These are phyloP conservation scores for Nitzschia putrida DNA, from an alignment of 108 stramenopile species.

Conservation along the genomic window DNA sequence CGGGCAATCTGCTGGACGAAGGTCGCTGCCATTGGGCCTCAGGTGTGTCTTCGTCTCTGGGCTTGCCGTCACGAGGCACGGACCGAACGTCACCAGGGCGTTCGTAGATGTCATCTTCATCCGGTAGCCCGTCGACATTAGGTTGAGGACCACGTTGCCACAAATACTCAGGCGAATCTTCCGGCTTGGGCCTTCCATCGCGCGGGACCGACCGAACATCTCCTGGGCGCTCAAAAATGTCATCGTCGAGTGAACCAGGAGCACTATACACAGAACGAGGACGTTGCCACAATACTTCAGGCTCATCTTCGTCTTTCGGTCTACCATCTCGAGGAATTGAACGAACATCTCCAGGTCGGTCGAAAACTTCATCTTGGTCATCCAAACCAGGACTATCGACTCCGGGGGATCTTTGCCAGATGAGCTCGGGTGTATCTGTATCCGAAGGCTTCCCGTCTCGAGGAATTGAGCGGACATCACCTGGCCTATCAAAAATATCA, in stretches of 20 bases:
- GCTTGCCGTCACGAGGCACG: slow-evolving; percentile 18
- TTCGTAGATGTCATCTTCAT: slow-evolving; percentile 23
- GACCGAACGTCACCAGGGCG: slow-evolving; percentile 9
- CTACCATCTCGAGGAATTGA: slow-evolving; percentile 31
- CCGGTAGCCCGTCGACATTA: slow-evolving; percentile 16
- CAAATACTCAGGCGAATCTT: slow-evolving; percentile 24
- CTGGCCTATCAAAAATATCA: slow-evolving; percentile 23
- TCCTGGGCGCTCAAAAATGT: slow-evolving; percentile 29
- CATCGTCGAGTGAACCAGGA: slow-evolving; percentile 14
- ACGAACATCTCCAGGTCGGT: slow-evolving; percentile 22
- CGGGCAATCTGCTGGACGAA: background rate
- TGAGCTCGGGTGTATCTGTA: slow-evolving; percentile 8
- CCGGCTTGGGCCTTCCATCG: slow-evolving; percentile 24
- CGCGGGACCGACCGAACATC: slow-evolving; percentile 31
- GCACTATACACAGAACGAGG: background rate
- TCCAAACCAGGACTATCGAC: background rate
- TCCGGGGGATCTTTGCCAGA: background rate
- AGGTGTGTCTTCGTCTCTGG: background rate
- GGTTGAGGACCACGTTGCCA: slow-evolving; percentile 13
- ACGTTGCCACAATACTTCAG: slow-evolving; percentile 12
- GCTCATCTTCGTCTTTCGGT: slow-evolving; percentile 8
- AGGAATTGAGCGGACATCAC: slow-evolving; percentile 27
- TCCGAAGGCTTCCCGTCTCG: slow-evolving; percentile 22
- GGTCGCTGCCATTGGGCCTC: slow-evolving; percentile 12
- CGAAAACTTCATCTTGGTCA: slow-evolving; percentile 14